Evolutionary conservation across 345 rosid species (phyloP), one percentile per base, ranked within the genome.

Genomic region (Gossypium mustelinum): DNA sequence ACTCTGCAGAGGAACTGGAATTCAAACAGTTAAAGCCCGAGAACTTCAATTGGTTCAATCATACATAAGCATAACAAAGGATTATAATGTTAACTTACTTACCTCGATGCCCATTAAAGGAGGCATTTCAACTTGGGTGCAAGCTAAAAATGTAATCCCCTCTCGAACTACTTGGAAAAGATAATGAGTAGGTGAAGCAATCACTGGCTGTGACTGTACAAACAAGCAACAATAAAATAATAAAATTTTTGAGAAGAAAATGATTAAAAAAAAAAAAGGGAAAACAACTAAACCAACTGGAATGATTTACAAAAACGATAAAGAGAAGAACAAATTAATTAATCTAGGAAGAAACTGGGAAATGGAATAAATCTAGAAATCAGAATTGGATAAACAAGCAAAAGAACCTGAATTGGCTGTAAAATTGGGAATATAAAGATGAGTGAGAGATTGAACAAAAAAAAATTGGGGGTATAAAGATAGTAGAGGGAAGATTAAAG

Each of bases 101-200:
- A 93, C 99, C 97, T 95, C 99, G 75, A 93, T 88, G 39, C 88
- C 99, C 98, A 95, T 90, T 85, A 95, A 76, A 50, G 99, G 97
- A 3, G 96, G 96, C 98, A 95, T 93, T 84, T 93, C 99, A 73
- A 95, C 97, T 82, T 93, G 99, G 79, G 93, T 93, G 75, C 99
- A 93, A 66, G 99, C 94, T 69, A 95, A 78, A 78, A 95, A 90
- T 2, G 98, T 95, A 74, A 95, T 86, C 72, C 98, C 99, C 13
- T 89, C 93, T 0, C 97, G 90, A 78, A 93, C 85, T 55, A 93
- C 74, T 90, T 93, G 99, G 81, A 95, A 95, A 68, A 91, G 82
- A 82, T 93, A 95, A 82, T 95, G 97, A 1, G 97, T 95, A 22
- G 99, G 97, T 61, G 98, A 93, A 84, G 98, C 97, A 85, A 95